These are phyloP conservation scores for Nicotiana knightiana DNA, from an alignment of 257 asterid species.

Conservation along the genomic window DNA sequence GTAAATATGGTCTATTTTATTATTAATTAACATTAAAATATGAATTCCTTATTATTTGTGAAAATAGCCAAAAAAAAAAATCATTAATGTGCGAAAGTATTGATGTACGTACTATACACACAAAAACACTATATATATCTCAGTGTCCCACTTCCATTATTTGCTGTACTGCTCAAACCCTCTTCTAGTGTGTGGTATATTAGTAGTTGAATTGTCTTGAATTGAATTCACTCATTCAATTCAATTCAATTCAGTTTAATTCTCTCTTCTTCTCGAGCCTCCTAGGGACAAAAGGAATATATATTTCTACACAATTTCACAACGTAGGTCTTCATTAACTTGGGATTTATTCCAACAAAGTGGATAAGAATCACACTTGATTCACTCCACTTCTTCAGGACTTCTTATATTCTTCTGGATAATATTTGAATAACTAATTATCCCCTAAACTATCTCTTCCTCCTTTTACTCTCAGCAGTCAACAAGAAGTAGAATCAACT, in stretches of 20 bases:
- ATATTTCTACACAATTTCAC: background rate
- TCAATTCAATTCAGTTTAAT: slow-evolving; percentile 2
- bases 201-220: slow-evolving; percentile 13
- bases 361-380: slow-evolving; percentile 40
- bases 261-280: background rate
- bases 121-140: slow-evolving; percentile 22
- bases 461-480: background rate
- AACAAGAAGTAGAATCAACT: too few species aligned
- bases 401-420: slow-evolving; percentile 6
- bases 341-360: slow-evolving; percentile 9
- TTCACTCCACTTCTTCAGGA: slow-evolving; percentile 21
- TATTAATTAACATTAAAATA: too few species aligned
- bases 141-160: slow-evolving; percentile 32
- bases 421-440: background rate
- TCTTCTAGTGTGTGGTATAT: slow-evolving; percentile 3
- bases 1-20: too few species aligned
- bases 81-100: too few species aligned
- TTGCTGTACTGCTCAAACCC: slow-evolving; percentile 4
- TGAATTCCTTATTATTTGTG: too few species aligned
- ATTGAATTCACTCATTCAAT: background rate
- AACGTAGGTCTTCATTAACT: background rate
- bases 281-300: slow-evolving; percentile 17
- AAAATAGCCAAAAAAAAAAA: too few species aligned
- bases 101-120: background rate
- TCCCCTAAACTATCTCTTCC: background rate